phyloP scores from a whole-genome alignment of 805 yeast genomes.

The Candida vartiovaarae region DNA sequence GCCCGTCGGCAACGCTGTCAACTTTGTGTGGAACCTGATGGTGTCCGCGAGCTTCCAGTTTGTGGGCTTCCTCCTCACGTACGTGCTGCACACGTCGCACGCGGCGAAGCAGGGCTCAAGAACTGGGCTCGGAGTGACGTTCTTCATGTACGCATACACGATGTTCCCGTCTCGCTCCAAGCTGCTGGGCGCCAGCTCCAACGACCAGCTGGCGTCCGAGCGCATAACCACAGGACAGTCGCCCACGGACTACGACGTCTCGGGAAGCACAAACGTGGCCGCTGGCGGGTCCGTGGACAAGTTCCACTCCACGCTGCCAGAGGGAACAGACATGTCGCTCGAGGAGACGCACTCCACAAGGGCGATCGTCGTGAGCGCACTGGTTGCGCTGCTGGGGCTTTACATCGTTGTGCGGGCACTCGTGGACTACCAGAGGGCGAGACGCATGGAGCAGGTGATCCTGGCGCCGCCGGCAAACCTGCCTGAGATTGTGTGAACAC shows the following conservation, averaged over 20 bases:
- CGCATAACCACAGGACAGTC: conserved; percentile 44
- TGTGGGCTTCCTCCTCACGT: conserved; percentile 87
- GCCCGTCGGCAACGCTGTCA: conserved; percentile 90
- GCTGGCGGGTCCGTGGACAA: conserved; percentile 19
- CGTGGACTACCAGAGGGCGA: conserved; percentile 69
- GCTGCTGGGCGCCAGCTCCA: conserved; percentile 14
- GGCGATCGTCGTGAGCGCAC: conserved; percentile 42
- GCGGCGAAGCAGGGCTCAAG: conserved; percentile 95
- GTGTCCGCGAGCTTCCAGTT: conserved; percentile 91
- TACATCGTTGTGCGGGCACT: conserved; percentile 59
- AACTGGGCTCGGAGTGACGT: conserved; percentile 83
- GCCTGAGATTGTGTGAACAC: not conserved
- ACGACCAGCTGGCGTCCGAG: conserved; percentile 13
- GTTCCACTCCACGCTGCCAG: conserved; percentile 17
- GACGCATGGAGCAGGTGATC: conserved; percentile 63
- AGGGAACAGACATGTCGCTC: conserved; percentile 14
- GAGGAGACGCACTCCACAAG: conserved; percentile 2
- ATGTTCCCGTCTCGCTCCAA: conserved; percentile 39
- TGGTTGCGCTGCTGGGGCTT: conserved; percentile 60
- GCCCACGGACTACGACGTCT: conserved; percentile 51
- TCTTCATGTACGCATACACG: conserved; percentile 61
- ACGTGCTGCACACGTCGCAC: conserved; percentile 88
- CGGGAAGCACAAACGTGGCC: conserved; percentile 18
- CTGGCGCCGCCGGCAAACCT: conserved; percentile 34
- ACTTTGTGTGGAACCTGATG: conserved; percentile 82